These are phyloP conservation scores for Fusarium tuaranense DNA, from an alignment of 2,329 filamentous ascomycete species.

Conservation along the genomic window DNA sequence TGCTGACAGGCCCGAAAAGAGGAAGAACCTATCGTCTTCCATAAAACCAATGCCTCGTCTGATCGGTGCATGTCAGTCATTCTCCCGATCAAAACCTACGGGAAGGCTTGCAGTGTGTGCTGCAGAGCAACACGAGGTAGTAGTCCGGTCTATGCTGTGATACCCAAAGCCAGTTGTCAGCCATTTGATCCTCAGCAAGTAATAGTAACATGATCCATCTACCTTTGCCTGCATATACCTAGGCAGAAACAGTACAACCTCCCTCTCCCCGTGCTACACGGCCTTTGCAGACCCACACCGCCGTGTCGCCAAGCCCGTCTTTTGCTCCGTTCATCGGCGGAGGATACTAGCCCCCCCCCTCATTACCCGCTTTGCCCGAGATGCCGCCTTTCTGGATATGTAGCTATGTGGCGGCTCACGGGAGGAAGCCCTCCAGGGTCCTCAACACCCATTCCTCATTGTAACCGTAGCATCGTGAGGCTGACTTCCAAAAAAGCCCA, in stretches of 20 bases:
- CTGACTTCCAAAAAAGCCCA: constrained; percentile 9
- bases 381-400: not conserved
- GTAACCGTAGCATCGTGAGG: constrained; percentile 26
- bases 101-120: not conserved
- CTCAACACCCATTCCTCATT: not conserved
- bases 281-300: constrained; percentile 18
- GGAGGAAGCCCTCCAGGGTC: not conserved
- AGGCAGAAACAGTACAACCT: not conserved
- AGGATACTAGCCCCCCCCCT: not conserved
- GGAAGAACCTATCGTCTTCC: not conserved
- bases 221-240: not conserved
- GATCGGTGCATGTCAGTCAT: not conserved
- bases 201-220: not conserved
- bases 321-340: constrained; percentile 20
- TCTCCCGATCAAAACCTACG: not conserved
- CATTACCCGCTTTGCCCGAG: constrained; percentile 9
- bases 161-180: not conserved
- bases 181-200: not conserved
- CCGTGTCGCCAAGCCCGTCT: constrained; percentile 30
- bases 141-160: not conserved
- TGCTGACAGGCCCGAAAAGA: constrained; percentile 7
- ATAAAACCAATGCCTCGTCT: not conserved
- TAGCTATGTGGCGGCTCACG: constrained; percentile 9
- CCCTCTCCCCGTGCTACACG: not conserved
- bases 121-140: not conserved